Evolutionary conservation across 495 filamentous ascomycete genomes (phyloP), one percentile per base, ranked within the genome.

Genomic region (Lindgomyces ingoldianus): DNA sequence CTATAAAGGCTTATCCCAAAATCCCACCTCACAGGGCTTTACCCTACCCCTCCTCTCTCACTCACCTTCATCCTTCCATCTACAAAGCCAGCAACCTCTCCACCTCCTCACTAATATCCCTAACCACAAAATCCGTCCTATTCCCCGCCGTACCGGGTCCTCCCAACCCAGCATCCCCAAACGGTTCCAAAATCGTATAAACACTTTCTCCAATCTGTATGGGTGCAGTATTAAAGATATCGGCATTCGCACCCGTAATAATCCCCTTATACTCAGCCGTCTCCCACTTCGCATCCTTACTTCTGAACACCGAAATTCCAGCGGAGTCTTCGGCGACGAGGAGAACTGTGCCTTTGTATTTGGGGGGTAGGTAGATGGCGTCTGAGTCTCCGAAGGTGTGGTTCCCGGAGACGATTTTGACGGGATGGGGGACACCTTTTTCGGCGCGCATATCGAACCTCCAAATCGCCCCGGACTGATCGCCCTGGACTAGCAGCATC

Each of bases 151-250:
- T 67, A 26, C 64, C 64, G 9, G 64, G 64, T 16, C 64, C 64
- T 16, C 22, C 47, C 9, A 67, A 36, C 29, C 64, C 64, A 27
- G 46, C 49, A 57, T 67, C 64, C n/a, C 64, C 64, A 67, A 67
- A 67, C 50, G 57, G 64, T 27, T 67, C 64, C n/a, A 57, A 12
- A n/a, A 67, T 57, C 45, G 22, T 55, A 52, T 55, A 67, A 25
- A 67, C 26, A 10, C 18, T 49, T 25, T 53, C 64, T 2, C 57
- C 64, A 3, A 67, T 47, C 45, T 67, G 64, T 30, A 52, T 48
- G 3, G 57, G 8, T 19, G 64, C 46, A 4, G 36, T 44, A 41
- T 55, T 27, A 44, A 36, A 57, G 4, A 36, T 26, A 1, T 33
- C 33, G 9, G 26, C 24, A 25, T 55, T 30, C 45, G 3, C 47